These are phyloP conservation scores for Kingdonia uniflora DNA, from an alignment of 164 flowering plant species.

Conservation along the genomic window DNA sequence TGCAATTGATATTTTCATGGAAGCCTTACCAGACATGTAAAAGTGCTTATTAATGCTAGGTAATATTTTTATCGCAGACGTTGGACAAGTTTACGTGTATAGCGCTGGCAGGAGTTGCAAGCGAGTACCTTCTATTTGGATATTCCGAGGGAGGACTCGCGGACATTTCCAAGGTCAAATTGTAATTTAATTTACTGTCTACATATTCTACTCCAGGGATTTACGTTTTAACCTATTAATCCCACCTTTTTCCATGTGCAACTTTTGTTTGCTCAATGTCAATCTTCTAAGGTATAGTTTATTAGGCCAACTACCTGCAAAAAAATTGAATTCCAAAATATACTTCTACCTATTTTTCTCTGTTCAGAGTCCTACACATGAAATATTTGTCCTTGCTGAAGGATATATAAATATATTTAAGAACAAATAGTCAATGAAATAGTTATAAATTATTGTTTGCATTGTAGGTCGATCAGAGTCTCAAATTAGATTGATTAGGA, in stretches of 20 bases:
- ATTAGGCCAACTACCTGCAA: not conserved
- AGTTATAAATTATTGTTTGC: too few species aligned
- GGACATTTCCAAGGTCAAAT: conserved; percentile 65
- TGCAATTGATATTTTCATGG: not conserved
- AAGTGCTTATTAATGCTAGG: too few species aligned
- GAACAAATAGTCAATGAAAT: too few species aligned
- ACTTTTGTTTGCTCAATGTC: not conserved
- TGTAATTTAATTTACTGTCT: not conserved
- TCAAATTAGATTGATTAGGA: too few species aligned
- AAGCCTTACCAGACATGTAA: not conserved
- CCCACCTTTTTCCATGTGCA: not conserved
- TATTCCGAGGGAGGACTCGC: conserved; percentile 76
- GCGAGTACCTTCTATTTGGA: conserved; percentile 77
- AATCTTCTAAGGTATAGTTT: too few species aligned
- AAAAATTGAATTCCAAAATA: too few species aligned
- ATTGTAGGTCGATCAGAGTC: too few species aligned
- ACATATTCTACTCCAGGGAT: not conserved
- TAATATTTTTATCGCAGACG: conserved; percentile 27
- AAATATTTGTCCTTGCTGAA: too few species aligned
- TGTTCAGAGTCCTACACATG: too few species aligned
- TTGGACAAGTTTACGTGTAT: conserved; percentile 80
- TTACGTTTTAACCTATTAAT: not conserved
- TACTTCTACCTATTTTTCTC: too few species aligned
- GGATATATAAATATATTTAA: too few species aligned
- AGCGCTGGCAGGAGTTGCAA: conserved; percentile 85